Percentiles rank a stretch among this genome's conserved stretches.
Conservation (phyloP, 1,139 yeast species). For the Hyphopichia fennica region DNA sequence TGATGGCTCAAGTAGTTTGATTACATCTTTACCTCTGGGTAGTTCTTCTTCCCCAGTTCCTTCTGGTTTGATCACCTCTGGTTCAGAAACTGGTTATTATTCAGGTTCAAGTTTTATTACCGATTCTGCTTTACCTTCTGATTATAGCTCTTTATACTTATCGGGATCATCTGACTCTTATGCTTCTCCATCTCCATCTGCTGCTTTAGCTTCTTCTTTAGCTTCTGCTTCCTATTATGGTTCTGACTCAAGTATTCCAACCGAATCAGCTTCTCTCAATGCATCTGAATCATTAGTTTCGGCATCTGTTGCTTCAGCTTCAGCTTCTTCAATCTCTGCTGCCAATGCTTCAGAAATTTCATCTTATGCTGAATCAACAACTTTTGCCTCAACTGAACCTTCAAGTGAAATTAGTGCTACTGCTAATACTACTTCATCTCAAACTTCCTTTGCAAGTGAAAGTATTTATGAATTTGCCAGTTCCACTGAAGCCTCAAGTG, state of each 20-base stretch:
- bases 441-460: not conserved
- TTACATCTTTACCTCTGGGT: slow-evolving; percentile 1
- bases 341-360: slow-evolving; percentile 1
- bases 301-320: slow-evolving; percentile 1
- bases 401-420: not conserved
- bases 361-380: not conserved
- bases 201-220: slow-evolving; percentile 4
- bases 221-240: slow-evolving; percentile 3
- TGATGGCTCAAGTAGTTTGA: not conserved
- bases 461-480: not conserved
- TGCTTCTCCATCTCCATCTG: slow-evolving; percentile 1
- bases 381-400: not conserved
- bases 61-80: not conserved
- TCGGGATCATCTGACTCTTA: slow-evolving; percentile 4
- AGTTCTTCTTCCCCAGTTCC: slow-evolving; percentile 1
- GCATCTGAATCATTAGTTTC: slow-evolving; percentile 5
- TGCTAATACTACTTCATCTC: not conserved
- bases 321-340: not conserved
- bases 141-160: not conserved
- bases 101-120: not conserved
- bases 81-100: not conserved
- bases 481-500: not conserved
- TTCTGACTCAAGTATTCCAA: too few species aligned
- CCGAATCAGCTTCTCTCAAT: not conserved
- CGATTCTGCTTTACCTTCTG: not conserved